Base-by-base conservation (phyloP, 2,329 filamentous ascomycete genomes). In the Botrytis fabae region DNA sequence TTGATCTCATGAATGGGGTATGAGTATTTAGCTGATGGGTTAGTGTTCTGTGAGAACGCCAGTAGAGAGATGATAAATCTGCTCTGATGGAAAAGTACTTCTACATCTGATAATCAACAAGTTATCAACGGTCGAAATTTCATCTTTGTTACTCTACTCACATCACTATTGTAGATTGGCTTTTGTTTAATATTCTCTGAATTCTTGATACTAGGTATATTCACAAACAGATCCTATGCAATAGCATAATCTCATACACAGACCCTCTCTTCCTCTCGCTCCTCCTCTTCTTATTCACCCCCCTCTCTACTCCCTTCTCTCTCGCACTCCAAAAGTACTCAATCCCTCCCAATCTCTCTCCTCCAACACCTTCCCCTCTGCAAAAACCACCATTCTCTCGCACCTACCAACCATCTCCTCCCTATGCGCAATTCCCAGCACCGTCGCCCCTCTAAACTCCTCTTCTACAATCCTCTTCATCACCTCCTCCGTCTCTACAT, bases 331-430 rank as follows among this genome's bases (percentile, higher is more conserved):
- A 38, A 38, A 38, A 38, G 38, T 38, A 54, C 4, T 54, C 48
- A n/a, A 18, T 5, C 14, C 90, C 84, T 91, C 94, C 0, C 95
- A 95, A 78, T 96, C 91, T 22, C 90, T 95, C 80, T 89, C 98
- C 83, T 98, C 95, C 16, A 95, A 54, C 51, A 54, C 51, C 6
- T 12, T 28, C 25, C 51, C 25, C 12, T 54, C 14, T 6, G 51
- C 12, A 54, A 54, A 16, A 54, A 54, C 94, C n/a, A 98, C 85
- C 32, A 98, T 95, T 85, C 96, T 97, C 84, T 98, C 95, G 80
- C 98, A 98, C 81, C 98, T 95, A 48, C 95, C 94, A 82, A 98
- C 97, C 0, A 95, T 98, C 81, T 97, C 93, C 76, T 98, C 85
- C 32, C 95, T 90, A 82, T 98, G 95, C 0, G 95, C 95, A 79